These are phyloP conservation scores for Umbellularia californica DNA, from an alignment of 164 flowering plant species.

Conservation along the genomic window DNA sequence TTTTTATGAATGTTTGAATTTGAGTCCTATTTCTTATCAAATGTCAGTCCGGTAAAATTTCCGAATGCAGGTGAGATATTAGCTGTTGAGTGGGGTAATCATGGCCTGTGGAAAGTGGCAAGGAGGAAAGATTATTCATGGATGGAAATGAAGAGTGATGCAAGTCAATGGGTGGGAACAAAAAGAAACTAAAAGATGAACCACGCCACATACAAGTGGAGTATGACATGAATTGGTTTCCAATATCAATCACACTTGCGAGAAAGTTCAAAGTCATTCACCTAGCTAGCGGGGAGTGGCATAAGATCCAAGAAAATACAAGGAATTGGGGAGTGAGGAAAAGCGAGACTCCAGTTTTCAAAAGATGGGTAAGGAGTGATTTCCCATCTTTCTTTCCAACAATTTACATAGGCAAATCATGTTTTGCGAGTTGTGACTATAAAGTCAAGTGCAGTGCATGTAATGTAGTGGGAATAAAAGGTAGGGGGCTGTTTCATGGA, in stretches of 20 bases:
- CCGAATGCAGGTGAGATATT: not conserved
- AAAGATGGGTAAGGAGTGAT: not conserved
- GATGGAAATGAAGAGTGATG: not conserved
- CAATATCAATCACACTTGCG: not conserved
- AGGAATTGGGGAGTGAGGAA: not conserved
- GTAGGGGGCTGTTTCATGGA: too few relatives aligned
- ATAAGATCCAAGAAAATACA: not conserved
- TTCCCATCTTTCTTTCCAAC: too few relatives aligned
- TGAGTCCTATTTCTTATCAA: too few relatives aligned
- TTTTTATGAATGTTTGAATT: too few relatives aligned
- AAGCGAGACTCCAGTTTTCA: not conserved
- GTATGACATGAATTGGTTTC: not conserved
- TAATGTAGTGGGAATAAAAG: too few relatives aligned
- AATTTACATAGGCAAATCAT: too few relatives aligned
- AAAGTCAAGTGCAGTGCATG: too few relatives aligned
- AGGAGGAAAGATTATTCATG: slow-evolving; percentile 1
- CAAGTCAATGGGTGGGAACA: not conserved
- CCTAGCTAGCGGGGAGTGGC: not conserved
- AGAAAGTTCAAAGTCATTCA: too few relatives aligned
- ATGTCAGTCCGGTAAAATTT: too few relatives aligned
- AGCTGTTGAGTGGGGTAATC: not conserved
- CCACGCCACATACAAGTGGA: not conserved
- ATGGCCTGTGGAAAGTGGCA: not conserved
- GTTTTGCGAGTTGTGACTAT: too few relatives aligned
- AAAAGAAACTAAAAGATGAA: not conserved